Percentiles rank a stretch among this genome's conserved stretches.
phyloP scores from a whole-genome alignment of 1,139 yeast genomes.

The Suhomyces wounanorum region DNA sequence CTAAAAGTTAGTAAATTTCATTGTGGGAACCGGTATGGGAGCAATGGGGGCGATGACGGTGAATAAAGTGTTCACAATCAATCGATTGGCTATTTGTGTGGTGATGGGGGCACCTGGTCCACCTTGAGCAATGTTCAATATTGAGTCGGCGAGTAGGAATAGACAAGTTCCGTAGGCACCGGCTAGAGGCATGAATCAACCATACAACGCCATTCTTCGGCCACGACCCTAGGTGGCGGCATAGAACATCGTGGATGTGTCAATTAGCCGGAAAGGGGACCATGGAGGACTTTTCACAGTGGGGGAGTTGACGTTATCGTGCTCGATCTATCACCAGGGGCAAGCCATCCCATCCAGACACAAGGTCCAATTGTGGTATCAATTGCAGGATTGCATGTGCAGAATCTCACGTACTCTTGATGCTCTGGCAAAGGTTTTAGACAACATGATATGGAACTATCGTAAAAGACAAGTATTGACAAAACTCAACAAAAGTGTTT shows the following conservation, averaged over 20 bases:
- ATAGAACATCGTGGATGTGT: neutral
- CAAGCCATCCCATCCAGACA: neutral
- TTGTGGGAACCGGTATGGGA: neutral
- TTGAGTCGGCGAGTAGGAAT: neutral
- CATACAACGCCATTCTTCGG: neutral
- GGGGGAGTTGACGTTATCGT: neutral
- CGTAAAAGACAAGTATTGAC: slow-evolving; percentile 10
- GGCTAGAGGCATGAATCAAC: neutral
- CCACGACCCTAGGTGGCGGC: no score
- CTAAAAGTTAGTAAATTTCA: slow-evolving; percentile 21
- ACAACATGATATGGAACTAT: slow-evolving; percentile 30
- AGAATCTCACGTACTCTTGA: slow-evolving; percentile 41
- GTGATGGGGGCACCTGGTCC: neutral
- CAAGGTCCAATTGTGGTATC: neutral
- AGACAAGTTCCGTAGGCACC: neutral
- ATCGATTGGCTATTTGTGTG: neutral
- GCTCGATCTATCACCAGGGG: neutral
- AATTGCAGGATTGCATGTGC: neutral
- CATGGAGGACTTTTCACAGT: neutral
- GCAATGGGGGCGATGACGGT: neutral
- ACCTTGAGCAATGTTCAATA: neutral
- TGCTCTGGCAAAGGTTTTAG: slow-evolving; percentile 46
- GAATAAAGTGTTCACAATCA: neutral
- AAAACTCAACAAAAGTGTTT: slow-evolving; percentile 10
- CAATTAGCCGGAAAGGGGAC: neutral